phyloP scores from a whole-genome alignment of 768 basidiomycete genomes.

The Psilocybe sp. region DNA sequence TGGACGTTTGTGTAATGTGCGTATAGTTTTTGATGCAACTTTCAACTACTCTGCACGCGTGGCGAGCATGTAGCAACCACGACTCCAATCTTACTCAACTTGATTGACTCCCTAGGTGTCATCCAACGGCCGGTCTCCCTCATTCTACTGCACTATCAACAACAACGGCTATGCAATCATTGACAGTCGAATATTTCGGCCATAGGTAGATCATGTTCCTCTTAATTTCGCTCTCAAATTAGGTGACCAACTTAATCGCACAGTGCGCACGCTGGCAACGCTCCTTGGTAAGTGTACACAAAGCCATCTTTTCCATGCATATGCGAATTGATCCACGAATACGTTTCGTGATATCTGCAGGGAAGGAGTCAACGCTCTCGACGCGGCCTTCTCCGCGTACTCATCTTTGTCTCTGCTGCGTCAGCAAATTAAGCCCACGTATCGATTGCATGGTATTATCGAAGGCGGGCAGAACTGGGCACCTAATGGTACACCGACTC shows the following conservation, averaged over 20 bases:
- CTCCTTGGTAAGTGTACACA: constrained; percentile 56
- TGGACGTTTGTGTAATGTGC: constrained; percentile 81
- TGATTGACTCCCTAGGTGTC: constrained; percentile 55
- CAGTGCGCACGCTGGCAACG: constrained; percentile 77
- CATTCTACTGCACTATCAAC: constrained; percentile 50
- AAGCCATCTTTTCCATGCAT: neutral
- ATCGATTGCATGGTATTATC: constrained; percentile 77
- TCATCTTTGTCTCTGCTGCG: constrained; percentile 74
- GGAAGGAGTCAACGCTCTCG: constrained; percentile 85
- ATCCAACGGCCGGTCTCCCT: constrained; percentile 58
- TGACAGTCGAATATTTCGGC: constrained; percentile 72
- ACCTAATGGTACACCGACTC: constrained; percentile 56
- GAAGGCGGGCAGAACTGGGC: constrained; percentile 59
- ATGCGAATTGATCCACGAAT: neutral
- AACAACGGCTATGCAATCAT: constrained; percentile 60
- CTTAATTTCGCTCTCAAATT: neutral
- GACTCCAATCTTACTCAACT: neutral
- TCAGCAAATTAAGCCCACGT: constrained; percentile 83
- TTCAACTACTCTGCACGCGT: neutral
- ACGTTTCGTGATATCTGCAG: constrained; percentile 21
- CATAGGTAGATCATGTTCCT: constrained; percentile 49
- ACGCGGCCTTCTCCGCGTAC: constrained; percentile 86
- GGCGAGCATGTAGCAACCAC: neutral
- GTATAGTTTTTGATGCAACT: neutral
- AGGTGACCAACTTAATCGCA: constrained; percentile 5